phyloP scores from a whole-genome alignment of 2,329 filamentous ascomycete species.

The Aureobasidium melanogenum region DNA sequence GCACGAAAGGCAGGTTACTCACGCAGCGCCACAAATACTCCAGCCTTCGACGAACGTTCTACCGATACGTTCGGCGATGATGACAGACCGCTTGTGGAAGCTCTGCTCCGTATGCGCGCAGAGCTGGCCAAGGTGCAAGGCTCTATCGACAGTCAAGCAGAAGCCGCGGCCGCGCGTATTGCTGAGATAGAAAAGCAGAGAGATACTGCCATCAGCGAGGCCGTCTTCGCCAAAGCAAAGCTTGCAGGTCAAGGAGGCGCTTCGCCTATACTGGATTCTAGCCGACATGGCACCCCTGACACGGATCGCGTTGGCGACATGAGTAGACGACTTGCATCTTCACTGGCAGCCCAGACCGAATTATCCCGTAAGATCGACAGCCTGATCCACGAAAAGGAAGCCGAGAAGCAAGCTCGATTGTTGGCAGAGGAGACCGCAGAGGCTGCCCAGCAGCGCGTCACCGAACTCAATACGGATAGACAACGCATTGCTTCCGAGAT shows the following conservation, averaged over 20 bases:
- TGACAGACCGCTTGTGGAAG: conserved; percentile 85
- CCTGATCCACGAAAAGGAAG: conserved; percentile 60
- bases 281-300: conserved; percentile 49
- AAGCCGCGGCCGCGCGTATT: conserved; percentile 77
- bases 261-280: conserved; percentile 31
- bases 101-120: conserved; percentile 79
- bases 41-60: conserved; percentile 65
- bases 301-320: conserved; percentile 66
- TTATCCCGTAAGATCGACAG: conserved; percentile 69
- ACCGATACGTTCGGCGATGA: conserved; percentile 82
- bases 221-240: conserved; percentile 89
- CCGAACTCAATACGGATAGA: conserved; percentile 74
- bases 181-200: conserved; percentile 92
- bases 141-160: conserved; percentile 80
- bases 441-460: conserved; percentile 72
- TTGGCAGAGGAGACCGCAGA: conserved; percentile 81
- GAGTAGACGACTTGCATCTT: conserved; percentile 70
- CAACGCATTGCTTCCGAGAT: conserved; percentile 78
- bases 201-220: conserved; percentile 88
- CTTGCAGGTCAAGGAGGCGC: conserved; percentile 68
- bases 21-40: conserved; percentile 49
- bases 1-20: conserved; percentile 86
- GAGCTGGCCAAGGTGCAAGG: conserved; percentile 85
- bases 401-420: conserved; percentile 71
- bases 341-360: conserved; percentile 69